phyloP scores from a whole-genome alignment of 2,329 filamentous ascomycete species.

The Colletotrichum liriopes region DNA sequence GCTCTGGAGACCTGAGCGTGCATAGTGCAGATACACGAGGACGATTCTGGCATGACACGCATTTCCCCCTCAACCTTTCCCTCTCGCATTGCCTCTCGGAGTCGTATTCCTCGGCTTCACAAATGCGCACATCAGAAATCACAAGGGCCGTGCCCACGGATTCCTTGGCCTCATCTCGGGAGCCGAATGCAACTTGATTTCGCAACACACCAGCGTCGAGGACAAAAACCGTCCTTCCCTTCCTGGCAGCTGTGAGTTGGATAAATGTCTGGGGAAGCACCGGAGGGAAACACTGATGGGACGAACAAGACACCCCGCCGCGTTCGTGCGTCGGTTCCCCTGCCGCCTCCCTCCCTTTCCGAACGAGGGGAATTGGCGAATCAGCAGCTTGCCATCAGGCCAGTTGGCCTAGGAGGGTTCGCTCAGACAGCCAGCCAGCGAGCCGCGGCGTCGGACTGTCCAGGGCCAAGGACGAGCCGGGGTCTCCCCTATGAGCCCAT shows the following conservation, averaged over 20 bases:
- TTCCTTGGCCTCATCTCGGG: slow-evolving; percentile 32
- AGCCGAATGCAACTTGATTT: slow-evolving; percentile 5
- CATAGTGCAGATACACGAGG: slow-evolving; percentile 2
- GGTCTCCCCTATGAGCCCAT: slow-evolving; percentile 16
- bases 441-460: slow-evolving; percentile 31
- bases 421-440: slow-evolving; percentile 6
- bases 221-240: neutral
- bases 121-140: slow-evolving; percentile 21
- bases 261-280: neutral
- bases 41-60: neutral
- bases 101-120: slow-evolving; percentile 18
- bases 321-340: slow-evolving; percentile 16
- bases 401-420: slow-evolving; percentile 12
- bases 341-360: neutral
- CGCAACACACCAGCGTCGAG: neutral
- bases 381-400: slow-evolving; percentile 4
- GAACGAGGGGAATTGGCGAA: slow-evolving; percentile 29
- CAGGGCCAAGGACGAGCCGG: slow-evolving; percentile 17
- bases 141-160: slow-evolving; percentile 9
- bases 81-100: neutral
- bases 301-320: slow-evolving; percentile 9
- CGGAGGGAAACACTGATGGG: neutral
- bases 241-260: neutral
- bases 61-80: neutral
- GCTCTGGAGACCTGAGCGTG: slow-evolving; percentile 11